Percentiles rank a stretch among this genome's conserved stretches.
Conservation (phyloP, 768 basidiomycete species). For the Amanita subjunquillea region DNA sequence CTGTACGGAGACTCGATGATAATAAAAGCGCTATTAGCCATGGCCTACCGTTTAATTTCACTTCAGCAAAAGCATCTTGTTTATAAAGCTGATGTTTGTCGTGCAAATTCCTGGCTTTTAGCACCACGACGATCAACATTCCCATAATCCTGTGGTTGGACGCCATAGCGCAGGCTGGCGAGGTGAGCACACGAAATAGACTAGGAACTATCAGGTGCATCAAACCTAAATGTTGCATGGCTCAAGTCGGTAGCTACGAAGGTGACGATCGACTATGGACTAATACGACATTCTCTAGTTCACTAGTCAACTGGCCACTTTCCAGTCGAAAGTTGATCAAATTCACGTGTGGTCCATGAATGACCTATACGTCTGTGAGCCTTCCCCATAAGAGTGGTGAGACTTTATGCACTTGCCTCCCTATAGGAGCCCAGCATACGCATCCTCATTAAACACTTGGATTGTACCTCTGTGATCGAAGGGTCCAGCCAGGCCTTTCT, state of each 20-base stretch:
- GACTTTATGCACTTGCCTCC: conserved; percentile 27
- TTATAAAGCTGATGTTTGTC: conserved; percentile 63
- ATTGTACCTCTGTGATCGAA: conserved; percentile 28
- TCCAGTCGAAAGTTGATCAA: conserved; percentile 38
- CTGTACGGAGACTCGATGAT: background rate
- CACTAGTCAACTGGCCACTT: background rate
- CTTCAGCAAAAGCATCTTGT: too few relatives aligned
- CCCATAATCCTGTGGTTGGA: conserved; percentile 43
- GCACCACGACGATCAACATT: conserved; percentile 74
- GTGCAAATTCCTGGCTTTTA: conserved; percentile 75
- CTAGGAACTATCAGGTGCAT: too few relatives aligned
- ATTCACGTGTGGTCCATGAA: conserved; percentile 42
- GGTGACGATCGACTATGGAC: background rate
- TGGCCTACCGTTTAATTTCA: too few relatives aligned
- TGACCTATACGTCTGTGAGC: conserved; percentile 28
- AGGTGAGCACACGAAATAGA: too few relatives aligned
- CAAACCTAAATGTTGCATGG: too few relatives aligned
- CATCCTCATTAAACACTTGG: conserved; percentile 53
- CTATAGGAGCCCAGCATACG: conserved; percentile 44
- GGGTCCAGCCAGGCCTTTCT: conserved; percentile 37
- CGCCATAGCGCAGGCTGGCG: background rate
- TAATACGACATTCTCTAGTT: background rate
- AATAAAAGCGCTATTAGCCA: conserved; percentile 11
- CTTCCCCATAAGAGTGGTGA: background rate
- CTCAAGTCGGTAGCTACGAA: background rate